These are phyloP conservation scores for Sarocladiaceae sp. DNA, from an alignment of 2,329 filamentous ascomycete species.

Conservation along the genomic window DNA sequence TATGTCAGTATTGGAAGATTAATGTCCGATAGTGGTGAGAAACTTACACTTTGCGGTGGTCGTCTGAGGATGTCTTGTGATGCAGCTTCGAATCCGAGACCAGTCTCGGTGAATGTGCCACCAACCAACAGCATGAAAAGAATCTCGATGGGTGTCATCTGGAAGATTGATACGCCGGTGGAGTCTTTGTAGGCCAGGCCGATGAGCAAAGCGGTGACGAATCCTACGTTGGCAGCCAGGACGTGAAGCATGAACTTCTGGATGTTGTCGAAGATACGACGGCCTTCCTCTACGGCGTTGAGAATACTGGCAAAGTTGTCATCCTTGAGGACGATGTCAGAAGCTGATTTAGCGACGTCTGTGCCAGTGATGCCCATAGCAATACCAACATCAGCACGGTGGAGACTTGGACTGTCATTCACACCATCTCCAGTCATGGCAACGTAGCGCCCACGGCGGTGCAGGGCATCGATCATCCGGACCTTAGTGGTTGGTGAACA, in stretches of 20 bases:
- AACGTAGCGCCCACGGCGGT: slow-evolving; percentile 56
- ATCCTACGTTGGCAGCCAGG: slow-evolving; percentile 62
- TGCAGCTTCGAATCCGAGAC: slow-evolving; percentile 65
- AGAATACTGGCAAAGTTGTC: slow-evolving; percentile 55
- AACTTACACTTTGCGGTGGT: slow-evolving; percentile 54
- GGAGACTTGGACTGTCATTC: slow-evolving; percentile 64
- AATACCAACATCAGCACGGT: slow-evolving; percentile 65
- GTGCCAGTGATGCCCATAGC: slow-evolving; percentile 63
- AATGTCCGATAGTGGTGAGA: background rate
- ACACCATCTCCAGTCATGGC: slow-evolving; percentile 71
- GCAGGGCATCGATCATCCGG: slow-evolving; percentile 70
- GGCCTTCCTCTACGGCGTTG: slow-evolving; percentile 56
- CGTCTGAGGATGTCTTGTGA: slow-evolving; percentile 62
- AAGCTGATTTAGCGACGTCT: slow-evolving; percentile 66
- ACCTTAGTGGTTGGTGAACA: slow-evolving; percentile 69
- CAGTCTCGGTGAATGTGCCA: slow-evolving; percentile 66
- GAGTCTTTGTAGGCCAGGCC: slow-evolving; percentile 66
- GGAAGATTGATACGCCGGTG: slow-evolving; percentile 62
- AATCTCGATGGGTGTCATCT: slow-evolving; percentile 66
- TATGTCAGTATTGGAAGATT: background rate
- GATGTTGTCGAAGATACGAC: slow-evolving; percentile 66
- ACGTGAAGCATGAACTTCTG: slow-evolving; percentile 67
- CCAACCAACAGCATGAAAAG: slow-evolving; percentile 75
- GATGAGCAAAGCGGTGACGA: slow-evolving; percentile 62
- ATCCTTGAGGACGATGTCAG: slow-evolving; percentile 62